Percentiles rank a stretch among this genome's conserved stretches.
Evolutionary conservation across 2,329 filamentous ascomycete species (phyloP).

Genomic region (Calonectria fujianensis): DNA sequence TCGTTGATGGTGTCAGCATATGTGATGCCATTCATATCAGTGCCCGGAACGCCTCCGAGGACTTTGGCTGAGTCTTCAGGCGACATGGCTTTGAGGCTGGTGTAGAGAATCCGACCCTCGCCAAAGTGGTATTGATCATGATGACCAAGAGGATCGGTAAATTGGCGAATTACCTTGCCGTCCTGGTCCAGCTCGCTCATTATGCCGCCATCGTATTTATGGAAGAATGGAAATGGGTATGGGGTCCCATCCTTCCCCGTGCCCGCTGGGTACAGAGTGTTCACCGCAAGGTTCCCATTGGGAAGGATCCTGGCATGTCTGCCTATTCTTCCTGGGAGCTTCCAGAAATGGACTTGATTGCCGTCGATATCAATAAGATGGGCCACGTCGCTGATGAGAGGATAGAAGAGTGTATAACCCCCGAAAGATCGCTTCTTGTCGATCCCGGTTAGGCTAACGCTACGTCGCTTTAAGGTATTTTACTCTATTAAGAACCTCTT

Average conservation of each 20-base stretch:
- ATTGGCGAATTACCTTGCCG: slow-evolving; percentile 54
- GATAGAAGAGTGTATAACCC: slow-evolving; percentile 57
- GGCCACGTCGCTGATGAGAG: slow-evolving; percentile 53
- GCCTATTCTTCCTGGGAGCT: slow-evolving; percentile 55
- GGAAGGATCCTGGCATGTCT: slow-evolving; percentile 54
- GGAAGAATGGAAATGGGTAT: slow-evolving; percentile 56
- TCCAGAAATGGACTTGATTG: slow-evolving; percentile 55
- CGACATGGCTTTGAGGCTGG: slow-evolving; percentile 55
- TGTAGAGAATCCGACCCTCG: slow-evolving; percentile 54
- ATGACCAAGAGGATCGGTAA: slow-evolving; percentile 53
- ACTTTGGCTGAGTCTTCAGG: slow-evolving; percentile 53
- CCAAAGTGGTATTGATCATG: slow-evolving; percentile 57
- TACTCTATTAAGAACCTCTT: slow-evolving; percentile 51
- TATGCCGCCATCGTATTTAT: slow-evolving; percentile 57
- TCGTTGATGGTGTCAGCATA: slow-evolving; percentile 58
- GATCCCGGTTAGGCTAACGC: slow-evolving; percentile 55
- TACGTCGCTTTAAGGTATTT: slow-evolving; percentile 56
- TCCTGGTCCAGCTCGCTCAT: slow-evolving; percentile 56
- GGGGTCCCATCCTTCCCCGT: slow-evolving; percentile 48
- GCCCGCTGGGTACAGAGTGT: slow-evolving; percentile 49
- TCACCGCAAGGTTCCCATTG: slow-evolving; percentile 57
- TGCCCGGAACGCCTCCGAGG: slow-evolving; percentile 52
- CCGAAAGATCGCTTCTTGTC: slow-evolving; percentile 53
- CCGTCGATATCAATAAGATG: slow-evolving; percentile 56
- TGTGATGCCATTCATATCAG: slow-evolving; percentile 53